phyloP scores from a whole-genome alignment of 2,329 filamentous ascomycete species.

The Aspergillus thermomutatus region DNA sequence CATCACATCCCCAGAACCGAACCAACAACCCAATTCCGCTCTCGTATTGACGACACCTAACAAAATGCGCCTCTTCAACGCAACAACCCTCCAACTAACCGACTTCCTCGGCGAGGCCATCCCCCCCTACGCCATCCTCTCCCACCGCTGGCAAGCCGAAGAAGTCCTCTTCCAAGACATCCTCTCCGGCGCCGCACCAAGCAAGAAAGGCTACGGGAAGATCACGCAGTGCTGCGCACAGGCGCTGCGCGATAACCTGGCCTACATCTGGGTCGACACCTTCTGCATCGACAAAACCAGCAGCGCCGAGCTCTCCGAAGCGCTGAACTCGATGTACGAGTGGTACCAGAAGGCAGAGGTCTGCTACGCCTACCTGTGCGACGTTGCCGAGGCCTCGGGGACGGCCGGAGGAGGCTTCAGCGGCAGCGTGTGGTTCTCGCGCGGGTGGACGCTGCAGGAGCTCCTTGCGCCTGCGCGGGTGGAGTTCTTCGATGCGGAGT shows the following conservation, averaged over 20 bases:
- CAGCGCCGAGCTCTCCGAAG: conserved; percentile 18
- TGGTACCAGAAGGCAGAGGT: conserved; percentile 15
- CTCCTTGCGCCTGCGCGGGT: conserved; percentile 7
- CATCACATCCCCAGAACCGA: too few relatives aligned
- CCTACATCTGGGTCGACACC: conserved; percentile 20
- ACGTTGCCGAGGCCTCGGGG: conserved; percentile 1
- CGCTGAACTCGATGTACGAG: conserved; percentile 20
- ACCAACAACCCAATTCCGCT: background rate
- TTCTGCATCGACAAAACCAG: conserved; percentile 23
- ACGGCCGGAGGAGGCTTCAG: background rate
- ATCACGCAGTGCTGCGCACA: conserved; percentile 3
- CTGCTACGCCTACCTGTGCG: conserved; percentile 18
- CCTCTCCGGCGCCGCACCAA: background rate
- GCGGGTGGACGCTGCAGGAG: conserved; percentile 18
- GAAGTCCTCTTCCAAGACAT: conserved; percentile 21
- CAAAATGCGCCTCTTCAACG: background rate
- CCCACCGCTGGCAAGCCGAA: conserved; percentile 21
- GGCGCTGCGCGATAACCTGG: background rate
- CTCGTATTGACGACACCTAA: too few relatives aligned
- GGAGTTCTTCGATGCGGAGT: conserved; percentile 3
- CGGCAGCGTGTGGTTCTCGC: conserved; percentile 9
- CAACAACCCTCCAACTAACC: background rate
- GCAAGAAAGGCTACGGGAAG: conserved; percentile 6
- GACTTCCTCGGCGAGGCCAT: background rate
- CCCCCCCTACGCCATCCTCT: conserved; percentile 23